Conservation (phyloP, 75 land plant species). For the Sequoia sempervirens region DNA sequence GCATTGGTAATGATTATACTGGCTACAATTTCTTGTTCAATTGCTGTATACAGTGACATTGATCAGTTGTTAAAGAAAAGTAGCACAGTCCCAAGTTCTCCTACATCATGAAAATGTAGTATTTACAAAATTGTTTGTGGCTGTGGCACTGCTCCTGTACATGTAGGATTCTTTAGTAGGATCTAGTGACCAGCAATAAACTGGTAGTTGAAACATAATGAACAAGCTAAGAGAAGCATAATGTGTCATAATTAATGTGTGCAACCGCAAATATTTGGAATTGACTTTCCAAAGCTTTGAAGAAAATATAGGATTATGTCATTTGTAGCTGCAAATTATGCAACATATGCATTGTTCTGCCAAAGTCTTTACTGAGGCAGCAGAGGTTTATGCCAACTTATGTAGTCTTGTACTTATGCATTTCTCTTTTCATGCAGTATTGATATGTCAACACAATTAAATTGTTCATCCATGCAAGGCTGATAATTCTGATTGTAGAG, state of each 20-base stretch:
- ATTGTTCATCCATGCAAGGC: background rate
- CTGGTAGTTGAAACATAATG: background rate
- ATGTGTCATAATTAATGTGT: background rate
- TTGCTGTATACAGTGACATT: conserved; percentile 21
- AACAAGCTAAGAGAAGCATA: background rate
- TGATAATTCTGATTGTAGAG: background rate
- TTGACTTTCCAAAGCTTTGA: background rate
- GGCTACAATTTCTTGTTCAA: conserved; percentile 25
- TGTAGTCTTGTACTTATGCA: background rate
- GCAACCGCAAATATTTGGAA: background rate
- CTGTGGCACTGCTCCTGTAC: background rate
- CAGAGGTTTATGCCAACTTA: background rate
- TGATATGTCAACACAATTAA: background rate
- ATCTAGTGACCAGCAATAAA: background rate
- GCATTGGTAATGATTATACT: conserved; percentile 40
- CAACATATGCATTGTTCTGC: background rate
- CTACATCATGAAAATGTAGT: background rate
- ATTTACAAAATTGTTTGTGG: background rate
- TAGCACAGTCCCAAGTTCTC: background rate
- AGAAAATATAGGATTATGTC: background rate
- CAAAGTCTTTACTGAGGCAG: background rate
- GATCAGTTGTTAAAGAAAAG: background rate
- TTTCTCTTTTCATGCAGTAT: background rate
- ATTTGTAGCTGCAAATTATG: background rate
- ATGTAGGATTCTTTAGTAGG: background rate